Conservation (phyloP, 1,284 basidiomycete genomes). For the Ceratobasidium sp. region DNA sequence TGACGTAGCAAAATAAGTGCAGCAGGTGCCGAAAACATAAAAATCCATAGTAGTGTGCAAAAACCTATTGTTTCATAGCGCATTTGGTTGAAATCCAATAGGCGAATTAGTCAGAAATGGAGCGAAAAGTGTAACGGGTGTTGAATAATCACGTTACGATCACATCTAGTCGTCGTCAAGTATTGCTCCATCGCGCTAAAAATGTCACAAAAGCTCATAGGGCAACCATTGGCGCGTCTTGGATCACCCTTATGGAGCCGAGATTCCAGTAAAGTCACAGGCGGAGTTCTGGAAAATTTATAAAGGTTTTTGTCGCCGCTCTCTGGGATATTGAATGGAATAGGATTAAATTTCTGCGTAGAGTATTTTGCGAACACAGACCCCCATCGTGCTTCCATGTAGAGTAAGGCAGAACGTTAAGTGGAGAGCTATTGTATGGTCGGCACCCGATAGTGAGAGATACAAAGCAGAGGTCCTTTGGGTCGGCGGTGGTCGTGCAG, state of each 20-base stretch:
- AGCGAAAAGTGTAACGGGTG: background rate
- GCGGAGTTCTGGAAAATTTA: background rate
- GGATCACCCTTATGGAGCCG: background rate
- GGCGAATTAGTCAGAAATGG: background rate
- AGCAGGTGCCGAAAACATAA: background rate
- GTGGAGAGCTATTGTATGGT: too few species aligned
- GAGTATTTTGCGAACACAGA: background rate
- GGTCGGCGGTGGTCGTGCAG: too few species aligned
- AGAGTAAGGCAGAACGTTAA: too few species aligned
- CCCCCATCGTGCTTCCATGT: background rate
- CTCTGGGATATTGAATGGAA: background rate
- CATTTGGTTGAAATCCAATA: too few species aligned
- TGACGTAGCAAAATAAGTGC: background rate
- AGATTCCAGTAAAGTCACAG: background rate
- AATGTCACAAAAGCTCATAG: background rate
- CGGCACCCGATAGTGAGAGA: too few species aligned
- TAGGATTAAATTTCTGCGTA: background rate
- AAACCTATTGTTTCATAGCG: background rate
- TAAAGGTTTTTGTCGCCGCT: background rate
- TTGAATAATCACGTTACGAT: background rate
- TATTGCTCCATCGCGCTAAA: background rate
- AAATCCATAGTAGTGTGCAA: background rate
- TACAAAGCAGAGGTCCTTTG: too few species aligned
- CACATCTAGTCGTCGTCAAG: background rate
- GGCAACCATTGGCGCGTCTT: background rate